Evolutionary conservation across 345 rosid species (phyloP), one percentile per base, ranked within the genome.

Genomic region (Cardamine resedifolia): DNA sequence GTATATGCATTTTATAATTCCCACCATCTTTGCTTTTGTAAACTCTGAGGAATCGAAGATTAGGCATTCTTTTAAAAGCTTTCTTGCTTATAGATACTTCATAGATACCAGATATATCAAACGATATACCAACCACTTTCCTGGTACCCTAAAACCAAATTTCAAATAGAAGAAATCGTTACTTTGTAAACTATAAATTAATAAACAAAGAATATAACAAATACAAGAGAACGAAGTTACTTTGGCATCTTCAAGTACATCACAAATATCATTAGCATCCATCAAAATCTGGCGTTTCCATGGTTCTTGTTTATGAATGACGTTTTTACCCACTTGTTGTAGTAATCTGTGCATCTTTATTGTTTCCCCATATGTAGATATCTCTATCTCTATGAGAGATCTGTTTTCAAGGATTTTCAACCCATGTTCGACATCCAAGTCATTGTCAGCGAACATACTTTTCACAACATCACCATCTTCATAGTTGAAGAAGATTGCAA

Each of bases 401-500:
- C 27, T 79, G 0, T 68, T 58, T 0, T 7, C 0, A 0, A 83
- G 78, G 31, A 51, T 43, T 4, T 52, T 51, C 3, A 71, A 71
- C 3, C 44, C 33, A 0, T 2, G 0, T 39, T 39, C 1, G 33
- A 50, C 6, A 71, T 68, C n/a, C 28, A 21, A 23, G 21, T 58
- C n/a, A 43, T 31, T 34, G 15, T 38, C 64, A 7, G 49, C 73
- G 0, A 77, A 18, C 28, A 79, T 66, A 10, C 21, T 8, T n/a
- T 3, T 19, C 12, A 79, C 68, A 14, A 0, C 1, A 15, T 70
- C 26, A 10, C 1, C 14, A 1, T 38, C 3, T 7, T 5, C 2
- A 2, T 70, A 30, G 14, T 55, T 76, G 10, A 78, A 77, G 60
- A 81, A 78, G 34, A 78, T 70, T 18, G 78, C 81, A 44, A 83